Conservation (phyloP, 805 yeast genomes). For the Priceomyces haplophilus region DNA sequence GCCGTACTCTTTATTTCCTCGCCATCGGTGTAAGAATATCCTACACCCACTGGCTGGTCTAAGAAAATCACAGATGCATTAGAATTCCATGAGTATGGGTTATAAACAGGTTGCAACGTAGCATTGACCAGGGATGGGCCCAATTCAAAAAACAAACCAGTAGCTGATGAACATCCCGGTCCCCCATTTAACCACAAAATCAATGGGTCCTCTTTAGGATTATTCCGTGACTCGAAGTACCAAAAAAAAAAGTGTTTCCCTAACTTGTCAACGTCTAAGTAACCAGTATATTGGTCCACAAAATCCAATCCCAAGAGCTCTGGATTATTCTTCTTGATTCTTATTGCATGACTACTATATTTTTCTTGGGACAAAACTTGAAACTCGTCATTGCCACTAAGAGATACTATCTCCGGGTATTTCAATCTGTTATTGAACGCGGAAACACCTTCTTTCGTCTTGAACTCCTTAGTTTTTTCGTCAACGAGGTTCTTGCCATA, state of each 20-base stretch:
- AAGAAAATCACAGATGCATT: slow-evolving; percentile 88
- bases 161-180: slow-evolving; percentile 91
- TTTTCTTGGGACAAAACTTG: slow-evolving; percentile 18
- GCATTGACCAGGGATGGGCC: slow-evolving; percentile 80
- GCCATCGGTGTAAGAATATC: slow-evolving; percentile 74
- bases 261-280: slow-evolving; percentile 32
- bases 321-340: slow-evolving; percentile 33
- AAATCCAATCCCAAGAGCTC: slow-evolving; percentile 35
- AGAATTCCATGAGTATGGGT: slow-evolving; percentile 87
- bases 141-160: slow-evolving; percentile 86
- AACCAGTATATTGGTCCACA: slow-evolving; percentile 38
- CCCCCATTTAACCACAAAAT: slow-evolving; percentile 95
- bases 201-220: slow-evolving; percentile 82
- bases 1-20: slow-evolving; percentile 63
- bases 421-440: neutral
- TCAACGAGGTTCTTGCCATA: neutral
- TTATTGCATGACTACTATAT: slow-evolving; percentile 25
- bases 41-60: slow-evolving; percentile 93
- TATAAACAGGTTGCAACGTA: slow-evolving; percentile 65
- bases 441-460: slow-evolving; percentile 7
- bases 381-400: slow-evolving; percentile 7
- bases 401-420: neutral
- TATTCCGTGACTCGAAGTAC: slow-evolving; percentile 89
- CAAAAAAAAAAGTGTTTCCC: slow-evolving; percentile 85
- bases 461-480: neutral